Percentiles rank a stretch among this genome's conserved stretches.
Conservation (phyloP, 345 rosid species). For the Firmiana major region DNA sequence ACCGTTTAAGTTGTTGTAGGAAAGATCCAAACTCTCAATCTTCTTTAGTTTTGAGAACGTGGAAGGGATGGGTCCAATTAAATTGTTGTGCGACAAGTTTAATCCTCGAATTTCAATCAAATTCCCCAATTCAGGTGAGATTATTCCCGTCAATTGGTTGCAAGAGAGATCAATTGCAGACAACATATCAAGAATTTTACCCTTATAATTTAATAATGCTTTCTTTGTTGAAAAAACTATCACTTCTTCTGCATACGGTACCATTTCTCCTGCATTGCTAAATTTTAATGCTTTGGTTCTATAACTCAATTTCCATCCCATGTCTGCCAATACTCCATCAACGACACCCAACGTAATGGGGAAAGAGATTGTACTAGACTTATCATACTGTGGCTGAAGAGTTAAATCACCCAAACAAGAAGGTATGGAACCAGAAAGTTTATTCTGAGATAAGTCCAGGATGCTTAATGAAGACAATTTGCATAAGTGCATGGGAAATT, state of each 20-base stretch:
- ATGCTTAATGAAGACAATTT: background rate
- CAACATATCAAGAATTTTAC: background rate
- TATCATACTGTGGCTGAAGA: too few species aligned
- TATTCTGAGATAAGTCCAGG: slow-evolving; percentile 7
- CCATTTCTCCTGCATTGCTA: too few species aligned
- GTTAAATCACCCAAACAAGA: background rate
- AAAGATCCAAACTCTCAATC: slow-evolving; percentile 31
- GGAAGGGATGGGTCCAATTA: slow-evolving; percentile 17
- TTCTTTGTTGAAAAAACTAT: slow-evolving; percentile 12
- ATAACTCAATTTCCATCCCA: too few species aligned
- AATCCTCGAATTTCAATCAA: background rate
- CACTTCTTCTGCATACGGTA: background rate
- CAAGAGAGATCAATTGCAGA: slow-evolving; percentile 26
- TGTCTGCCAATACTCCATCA: background rate
- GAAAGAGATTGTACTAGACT: background rate
- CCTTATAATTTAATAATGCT: background rate
- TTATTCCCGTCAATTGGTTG: slow-evolving; percentile 15
- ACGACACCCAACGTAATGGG: too few species aligned
- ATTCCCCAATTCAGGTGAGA: slow-evolving; percentile 13
- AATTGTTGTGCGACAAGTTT: slow-evolving; percentile 22
- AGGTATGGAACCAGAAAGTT: background rate
- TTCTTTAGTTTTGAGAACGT: slow-evolving; percentile 11
- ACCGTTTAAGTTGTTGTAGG: slow-evolving; percentile 16
- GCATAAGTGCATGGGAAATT: slow-evolving; percentile 15
- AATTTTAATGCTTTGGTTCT: too few species aligned